A percentile compares a stretch with the other conserved stretches of the same genome.
phyloP scores from a whole-genome alignment of 208 protist species.

The Angomonas deanei region DNA sequence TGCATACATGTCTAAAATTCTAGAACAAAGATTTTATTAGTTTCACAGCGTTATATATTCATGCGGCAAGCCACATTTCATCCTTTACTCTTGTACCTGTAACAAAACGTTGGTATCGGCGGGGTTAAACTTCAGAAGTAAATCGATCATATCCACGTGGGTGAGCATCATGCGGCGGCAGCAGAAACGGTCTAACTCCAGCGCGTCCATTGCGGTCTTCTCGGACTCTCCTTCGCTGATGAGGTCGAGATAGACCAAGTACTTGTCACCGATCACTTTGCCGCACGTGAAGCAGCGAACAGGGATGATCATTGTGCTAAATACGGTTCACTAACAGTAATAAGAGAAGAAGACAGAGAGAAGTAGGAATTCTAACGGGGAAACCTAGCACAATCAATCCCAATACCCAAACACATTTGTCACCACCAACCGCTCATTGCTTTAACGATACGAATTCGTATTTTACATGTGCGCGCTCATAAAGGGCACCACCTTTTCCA shows the following conservation, averaged over 20 bases:
- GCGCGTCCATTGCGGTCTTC: constrained; percentile 94
- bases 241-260: constrained; percentile 93
- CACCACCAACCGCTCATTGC: not conserved
- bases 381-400: not conserved
- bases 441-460: not conserved
- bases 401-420: constrained; percentile 2
- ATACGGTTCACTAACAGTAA: not conserved
- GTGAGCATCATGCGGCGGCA: constrained; percentile 99
- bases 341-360: constrained; percentile 5
- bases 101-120: constrained; percentile 70
- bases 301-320: constrained; percentile 97
- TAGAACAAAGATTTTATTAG: too few species aligned
- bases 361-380: not conserved
- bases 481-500: constrained; percentile 62
- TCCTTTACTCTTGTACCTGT: not conserved
- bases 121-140: constrained; percentile 93
- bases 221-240: constrained; percentile 92
- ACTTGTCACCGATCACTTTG: constrained; percentile 99
- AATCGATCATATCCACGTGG: constrained; percentile 99
- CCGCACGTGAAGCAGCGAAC: constrained; percentile 99
- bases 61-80: too few species aligned
- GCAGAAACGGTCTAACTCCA: constrained; percentile 98
- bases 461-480: constrained; percentile 26
- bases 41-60: too few species aligned
- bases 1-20: too few species aligned